Conservation (phyloP, 495 filamentous ascomycete genomes). For the Parathielavia appendiculata region DNA sequence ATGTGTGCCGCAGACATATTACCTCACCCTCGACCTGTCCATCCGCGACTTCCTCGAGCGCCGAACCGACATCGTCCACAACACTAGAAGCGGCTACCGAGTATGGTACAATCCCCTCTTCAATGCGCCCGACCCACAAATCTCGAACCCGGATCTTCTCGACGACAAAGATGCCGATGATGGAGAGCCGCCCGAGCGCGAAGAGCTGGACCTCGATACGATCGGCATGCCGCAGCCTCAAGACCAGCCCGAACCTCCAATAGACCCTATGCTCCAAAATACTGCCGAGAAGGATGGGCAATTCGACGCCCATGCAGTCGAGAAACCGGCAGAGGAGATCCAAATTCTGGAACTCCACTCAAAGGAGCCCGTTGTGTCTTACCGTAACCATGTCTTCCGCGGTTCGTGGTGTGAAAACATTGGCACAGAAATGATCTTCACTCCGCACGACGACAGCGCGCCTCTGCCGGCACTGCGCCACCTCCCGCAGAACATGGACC, state of each 20-base stretch:
- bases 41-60: constrained; percentile 42
- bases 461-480: constrained; percentile 38
- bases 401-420: constrained; percentile 73
- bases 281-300: constrained; percentile 3
- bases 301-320: not conserved
- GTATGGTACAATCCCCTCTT: constrained; percentile 37
- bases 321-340: constrained; percentile 40
- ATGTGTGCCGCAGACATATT: constrained; percentile 43
- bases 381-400: constrained; percentile 66
- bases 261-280: constrained; percentile 21
- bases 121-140: constrained; percentile 24
- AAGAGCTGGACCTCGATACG: constrained; percentile 29
- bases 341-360: constrained; percentile 78
- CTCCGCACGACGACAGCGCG: constrained; percentile 42
- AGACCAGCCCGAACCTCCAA: constrained; percentile 9
- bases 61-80: constrained; percentile 27
- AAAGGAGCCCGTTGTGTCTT: constrained; percentile 63
- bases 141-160: constrained; percentile 18
- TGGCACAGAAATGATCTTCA: constrained; percentile 74
- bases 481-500: constrained; percentile 49
- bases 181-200: constrained; percentile 26
- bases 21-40: constrained; percentile 52
- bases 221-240: constrained; percentile 19
- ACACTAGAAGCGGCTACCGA: constrained; percentile 30
- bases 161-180: constrained; percentile 33